These are phyloP conservation scores for Datura wrightii DNA, from an alignment of 257 asterid genomes.

Conservation along the genomic window DNA sequence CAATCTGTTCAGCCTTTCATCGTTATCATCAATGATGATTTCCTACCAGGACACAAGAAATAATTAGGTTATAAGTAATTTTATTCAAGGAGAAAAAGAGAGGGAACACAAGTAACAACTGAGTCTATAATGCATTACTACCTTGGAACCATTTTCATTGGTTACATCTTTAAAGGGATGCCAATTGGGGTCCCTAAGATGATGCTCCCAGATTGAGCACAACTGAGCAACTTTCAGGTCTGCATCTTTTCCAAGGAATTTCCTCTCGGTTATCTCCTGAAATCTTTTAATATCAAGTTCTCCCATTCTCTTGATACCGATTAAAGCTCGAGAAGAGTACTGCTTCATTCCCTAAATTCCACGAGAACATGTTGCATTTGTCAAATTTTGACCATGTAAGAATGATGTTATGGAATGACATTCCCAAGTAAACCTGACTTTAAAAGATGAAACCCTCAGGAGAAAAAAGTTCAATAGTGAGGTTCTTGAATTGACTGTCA, in stretches of 20 bases:
- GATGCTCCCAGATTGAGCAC: slow-evolving; percentile 39
- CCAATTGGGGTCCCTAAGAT: slow-evolving; percentile 35
- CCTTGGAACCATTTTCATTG: background rate
- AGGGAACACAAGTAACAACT: background rate
- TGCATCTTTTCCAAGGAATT: background rate
- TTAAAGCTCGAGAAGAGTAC: background rate
- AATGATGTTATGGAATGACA: background rate
- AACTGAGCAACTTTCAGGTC: slow-evolving; percentile 27
- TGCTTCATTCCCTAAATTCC: slow-evolving; percentile 14
- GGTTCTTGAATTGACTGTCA: background rate
- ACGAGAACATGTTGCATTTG: background rate
- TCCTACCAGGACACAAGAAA: slow-evolving; percentile 25
- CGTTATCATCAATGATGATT: slow-evolving; percentile 34
- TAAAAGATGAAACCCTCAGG: background rate
- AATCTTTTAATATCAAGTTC: slow-evolving; percentile 35
- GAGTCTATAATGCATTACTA: slow-evolving; percentile 9
- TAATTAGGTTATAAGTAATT: background rate
- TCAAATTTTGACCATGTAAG: background rate
- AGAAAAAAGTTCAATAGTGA: background rate
- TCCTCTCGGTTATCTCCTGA: slow-evolving; percentile 15
- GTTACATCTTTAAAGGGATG: slow-evolving; percentile 31
- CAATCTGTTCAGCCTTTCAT: slow-evolving; percentile 32
- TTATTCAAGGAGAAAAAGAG: background rate
- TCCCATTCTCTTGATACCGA: slow-evolving; percentile 45
- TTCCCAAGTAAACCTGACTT: background rate